Evolutionary conservation across 106 monocot species (phyloP).

Genomic region (Ottelia alismoides): DNA sequence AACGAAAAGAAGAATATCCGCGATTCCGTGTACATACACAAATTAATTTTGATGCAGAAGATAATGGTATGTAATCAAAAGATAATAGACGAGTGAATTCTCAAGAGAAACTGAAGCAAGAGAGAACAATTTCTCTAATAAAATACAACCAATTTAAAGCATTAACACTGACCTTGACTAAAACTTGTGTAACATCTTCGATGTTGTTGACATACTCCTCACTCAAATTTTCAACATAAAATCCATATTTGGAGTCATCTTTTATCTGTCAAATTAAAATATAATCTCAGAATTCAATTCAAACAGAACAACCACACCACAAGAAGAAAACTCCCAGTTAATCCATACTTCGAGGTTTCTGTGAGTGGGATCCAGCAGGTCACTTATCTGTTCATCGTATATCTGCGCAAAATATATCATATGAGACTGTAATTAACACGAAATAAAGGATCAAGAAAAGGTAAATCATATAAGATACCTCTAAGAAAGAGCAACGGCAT

Average conservation of each 20-base stretch:
- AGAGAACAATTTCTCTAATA: neutral
- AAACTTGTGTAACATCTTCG: slow-evolving; percentile 73
- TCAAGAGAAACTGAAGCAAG: neutral
- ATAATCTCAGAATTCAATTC: too few species aligned
- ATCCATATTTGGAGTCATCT: slow-evolving; percentile 46
- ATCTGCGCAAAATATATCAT: slow-evolving; percentile 26
- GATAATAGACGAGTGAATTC: neutral
- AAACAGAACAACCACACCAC: too few species aligned
- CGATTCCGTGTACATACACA: too few species aligned
- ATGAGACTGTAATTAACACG: neutral
- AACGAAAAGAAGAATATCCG: too few species aligned
- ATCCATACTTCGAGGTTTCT: slow-evolving; percentile 78
- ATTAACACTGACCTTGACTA: slow-evolving; percentile 46
- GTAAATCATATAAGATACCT: slow-evolving; percentile 28
- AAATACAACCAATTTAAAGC: neutral
- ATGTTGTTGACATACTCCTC: slow-evolving; percentile 70
- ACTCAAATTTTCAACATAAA: slow-evolving; percentile 82
- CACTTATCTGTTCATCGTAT: slow-evolving; percentile 77
- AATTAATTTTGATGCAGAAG: neutral
- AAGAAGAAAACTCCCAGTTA: too few species aligned
- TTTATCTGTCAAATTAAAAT: slow-evolving; percentile 41
- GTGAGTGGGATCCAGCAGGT: slow-evolving; percentile 72
- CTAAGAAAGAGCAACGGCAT: slow-evolving; percentile 85
- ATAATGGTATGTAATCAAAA: neutral
- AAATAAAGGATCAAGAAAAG: neutral